Evolutionary conservation across 1,284 basidiomycete species (phyloP).

Genomic region (Boletellus deceptivus): DNA sequence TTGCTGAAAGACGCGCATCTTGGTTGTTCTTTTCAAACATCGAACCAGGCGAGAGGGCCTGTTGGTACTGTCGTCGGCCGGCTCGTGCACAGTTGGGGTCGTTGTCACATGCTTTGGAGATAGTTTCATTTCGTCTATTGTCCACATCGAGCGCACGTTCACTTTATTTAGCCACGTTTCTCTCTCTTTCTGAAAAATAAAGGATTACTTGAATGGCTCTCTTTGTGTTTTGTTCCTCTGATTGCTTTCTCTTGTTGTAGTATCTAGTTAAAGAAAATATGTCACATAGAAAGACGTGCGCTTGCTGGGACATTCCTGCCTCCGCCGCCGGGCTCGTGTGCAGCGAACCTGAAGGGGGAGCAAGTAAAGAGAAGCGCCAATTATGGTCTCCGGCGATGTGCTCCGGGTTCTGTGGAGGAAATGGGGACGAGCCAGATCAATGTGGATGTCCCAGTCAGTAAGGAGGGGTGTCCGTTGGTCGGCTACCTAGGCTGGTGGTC

Average conservation of each 20-base stretch:
- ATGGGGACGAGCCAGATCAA: too few relatives aligned
- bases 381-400: too few relatives aligned
- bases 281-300: conserved; percentile 5
- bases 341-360: too few relatives aligned
- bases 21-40: background rate
- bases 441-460: too few relatives aligned
- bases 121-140: background rate
- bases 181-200: background rate
- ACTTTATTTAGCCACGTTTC: background rate
- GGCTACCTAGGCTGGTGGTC: too few relatives aligned
- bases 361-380: too few relatives aligned
- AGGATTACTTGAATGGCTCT: background rate
- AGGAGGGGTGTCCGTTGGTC: too few relatives aligned
- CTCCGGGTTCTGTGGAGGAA: too few relatives aligned
- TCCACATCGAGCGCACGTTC: background rate
- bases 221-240: background rate
- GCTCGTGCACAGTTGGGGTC: background rate
- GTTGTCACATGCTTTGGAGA: background rate
- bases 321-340: background rate
- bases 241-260: conserved; percentile 8
- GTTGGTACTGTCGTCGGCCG: background rate
- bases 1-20: conserved; percentile 7
- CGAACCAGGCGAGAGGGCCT: background rate
- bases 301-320: background rate
- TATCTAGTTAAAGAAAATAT: conserved; percentile 5